Base-by-base conservation (phyloP, 805 yeast species). In the Yamadazyma phyllophila region DNA sequence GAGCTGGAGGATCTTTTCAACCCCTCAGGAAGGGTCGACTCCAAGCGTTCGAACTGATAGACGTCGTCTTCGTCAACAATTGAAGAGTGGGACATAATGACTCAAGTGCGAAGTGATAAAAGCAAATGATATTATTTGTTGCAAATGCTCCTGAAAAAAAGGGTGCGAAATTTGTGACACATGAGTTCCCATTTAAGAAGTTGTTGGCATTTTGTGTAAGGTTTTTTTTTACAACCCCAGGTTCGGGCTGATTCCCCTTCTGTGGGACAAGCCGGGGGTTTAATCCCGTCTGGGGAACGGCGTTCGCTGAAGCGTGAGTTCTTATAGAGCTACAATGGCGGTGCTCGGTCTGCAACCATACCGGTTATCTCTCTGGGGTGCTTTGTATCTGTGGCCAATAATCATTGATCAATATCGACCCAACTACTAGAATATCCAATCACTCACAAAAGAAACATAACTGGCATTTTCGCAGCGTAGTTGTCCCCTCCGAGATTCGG, bases 41-140 rank as follows among this genome's bases (percentile, higher is more conserved):
- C 77, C 48, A 72, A 60, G 34, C 71, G 57, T 53, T 71, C 76
- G 50, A 72, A 69, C 56, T 67, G 72, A 33, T 56, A 49, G 4
- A 48, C 49, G 32, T 46, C 55, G 30, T 48, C 52, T 7, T 42
- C 45, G 4, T 51, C 55, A 37, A 46, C 39, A 30, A 30, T 38
- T 15, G 40, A 29, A 9, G n/a, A 7, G 14, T 27, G 24, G 16
- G 43, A 40, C 43, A 40, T 40, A 37, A n/a, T 20, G 13, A n/a
- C 5, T 14, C 15, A 36, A 36, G 7, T 14, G 15, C 17, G 36
- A 33, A 20, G 11, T 27, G 20, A 11, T 36, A 12, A 27, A 36
- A 17, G 4, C 29, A 17, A 20, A 9, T 26, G 17, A n/a, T 10
- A 20, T 33, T 13, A 16, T 15, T 33, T 33, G 29, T 20, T 20